Percentiles rank a stretch among this genome's conserved stretches.
Evolutionary conservation across 1,139 yeast species (phyloP).

Genomic region (Citeromyces hawaiiensis): DNA sequence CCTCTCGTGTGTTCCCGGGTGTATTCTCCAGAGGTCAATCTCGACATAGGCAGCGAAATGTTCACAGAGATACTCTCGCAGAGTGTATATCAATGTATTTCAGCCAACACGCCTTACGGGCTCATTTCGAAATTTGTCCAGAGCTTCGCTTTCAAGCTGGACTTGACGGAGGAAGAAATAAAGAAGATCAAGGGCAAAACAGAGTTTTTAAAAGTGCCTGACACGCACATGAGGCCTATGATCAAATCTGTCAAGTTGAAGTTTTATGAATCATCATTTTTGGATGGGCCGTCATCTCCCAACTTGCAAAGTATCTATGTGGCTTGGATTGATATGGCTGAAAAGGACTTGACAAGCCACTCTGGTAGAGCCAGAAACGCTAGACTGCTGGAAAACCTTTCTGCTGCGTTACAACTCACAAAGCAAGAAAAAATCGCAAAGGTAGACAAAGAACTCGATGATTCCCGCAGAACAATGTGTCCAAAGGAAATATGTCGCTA

Average conservation of each 20-base stretch:
- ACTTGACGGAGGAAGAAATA: not conserved
- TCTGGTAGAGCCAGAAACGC: not conserved
- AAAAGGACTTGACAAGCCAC: not conserved
- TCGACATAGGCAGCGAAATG: not conserved
- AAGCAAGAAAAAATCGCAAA: not conserved
- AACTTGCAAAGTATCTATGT: not conserved
- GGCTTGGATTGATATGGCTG: not conserved
- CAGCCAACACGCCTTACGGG: not conserved
- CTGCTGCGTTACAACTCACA: not conserved
- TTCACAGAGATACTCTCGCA: not conserved
- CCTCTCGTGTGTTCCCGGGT: not conserved
- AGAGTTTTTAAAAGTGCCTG: not conserved
- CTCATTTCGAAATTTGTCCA: too few relatives aligned
- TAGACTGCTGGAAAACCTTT: not conserved
- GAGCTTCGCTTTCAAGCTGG: not conserved
- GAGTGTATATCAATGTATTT: not conserved
- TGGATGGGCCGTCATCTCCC: too few relatives aligned
- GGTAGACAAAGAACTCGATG: not conserved
- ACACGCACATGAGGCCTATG: not conserved
- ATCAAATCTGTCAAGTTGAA: not conserved
- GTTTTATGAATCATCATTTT: too few relatives aligned
- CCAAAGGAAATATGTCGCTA: not conserved
- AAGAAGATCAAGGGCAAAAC: not conserved
- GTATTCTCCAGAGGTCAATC: not conserved
- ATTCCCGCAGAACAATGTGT: not conserved